Conservation (phyloP, 306 rosid species). For the Cucurbita argyrosperma region DNA sequence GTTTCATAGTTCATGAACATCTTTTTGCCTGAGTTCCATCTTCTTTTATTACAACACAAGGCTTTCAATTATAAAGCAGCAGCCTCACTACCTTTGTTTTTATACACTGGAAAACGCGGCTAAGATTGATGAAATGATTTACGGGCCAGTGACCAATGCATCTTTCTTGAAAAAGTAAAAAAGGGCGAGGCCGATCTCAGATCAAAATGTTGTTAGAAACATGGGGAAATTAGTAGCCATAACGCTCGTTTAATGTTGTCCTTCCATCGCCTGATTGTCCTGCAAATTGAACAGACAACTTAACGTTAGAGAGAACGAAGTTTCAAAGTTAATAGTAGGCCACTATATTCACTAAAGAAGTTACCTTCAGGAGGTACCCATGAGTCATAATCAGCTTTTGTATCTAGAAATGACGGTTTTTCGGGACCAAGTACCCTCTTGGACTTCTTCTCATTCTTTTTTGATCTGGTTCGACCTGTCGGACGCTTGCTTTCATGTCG, state of each 20-base stretch:
- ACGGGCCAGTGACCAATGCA: neutral
- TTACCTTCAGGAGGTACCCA: constrained; percentile 95
- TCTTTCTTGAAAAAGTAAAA: neutral
- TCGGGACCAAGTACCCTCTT: constrained; percentile 76
- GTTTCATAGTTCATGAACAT: neutral
- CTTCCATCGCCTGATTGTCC: constrained; percentile 97
- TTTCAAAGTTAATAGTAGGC: neutral
- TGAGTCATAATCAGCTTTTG: constrained; percentile 32
- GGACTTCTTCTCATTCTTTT: constrained; percentile 31
- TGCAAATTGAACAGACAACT: constrained; percentile 21
- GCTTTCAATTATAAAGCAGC: neutral
- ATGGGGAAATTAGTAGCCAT: constrained; percentile 44
- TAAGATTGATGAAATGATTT: neutral
- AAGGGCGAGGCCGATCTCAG: neutral
- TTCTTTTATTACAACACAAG: neutral
- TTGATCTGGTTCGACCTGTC: constrained; percentile 5
- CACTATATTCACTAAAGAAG: neutral
- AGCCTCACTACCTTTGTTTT: neutral
- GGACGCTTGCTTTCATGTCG: constrained; percentile 21
- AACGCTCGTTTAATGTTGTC: constrained; percentile 63
- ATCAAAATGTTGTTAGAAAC: neutral
- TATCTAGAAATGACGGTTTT: constrained; percentile 63
- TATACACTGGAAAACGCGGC: neutral
- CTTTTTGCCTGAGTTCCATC: neutral
- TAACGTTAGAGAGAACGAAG: neutral